Conservation (phyloP, 371 early-diverging fungal genomes). For the Lichtheimia corymbifera region DNA sequence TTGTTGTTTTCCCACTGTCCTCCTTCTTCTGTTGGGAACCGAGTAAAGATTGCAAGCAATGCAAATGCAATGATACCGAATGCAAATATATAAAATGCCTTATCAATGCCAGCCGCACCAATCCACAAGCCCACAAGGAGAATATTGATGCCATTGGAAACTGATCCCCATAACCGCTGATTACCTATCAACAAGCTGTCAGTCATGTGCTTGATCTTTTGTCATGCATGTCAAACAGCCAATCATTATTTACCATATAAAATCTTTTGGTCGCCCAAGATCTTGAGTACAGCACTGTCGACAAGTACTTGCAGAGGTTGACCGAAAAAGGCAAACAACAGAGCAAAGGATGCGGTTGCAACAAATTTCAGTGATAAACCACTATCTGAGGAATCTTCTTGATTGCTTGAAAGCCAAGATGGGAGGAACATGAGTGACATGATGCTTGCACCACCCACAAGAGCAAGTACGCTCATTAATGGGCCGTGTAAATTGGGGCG, state of each 20-base stretch:
- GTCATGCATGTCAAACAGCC: background rate
- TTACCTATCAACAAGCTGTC: slow-evolving; percentile 22
- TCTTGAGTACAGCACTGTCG: slow-evolving; percentile 45
- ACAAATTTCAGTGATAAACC: slow-evolving; percentile 11
- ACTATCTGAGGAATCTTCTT: background rate
- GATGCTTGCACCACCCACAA: slow-evolving; percentile 36
- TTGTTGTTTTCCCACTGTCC: slow-evolving; percentile 5
- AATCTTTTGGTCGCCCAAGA: slow-evolving; percentile 39
- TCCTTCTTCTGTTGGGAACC: slow-evolving; percentile 4
- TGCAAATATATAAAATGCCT: slow-evolving; percentile 47
- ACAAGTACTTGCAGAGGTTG: slow-evolving; percentile 37
- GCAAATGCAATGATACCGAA: slow-evolving; percentile 22
- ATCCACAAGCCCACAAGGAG: slow-evolving; percentile 39
- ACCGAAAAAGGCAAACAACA: slow-evolving; percentile 45
- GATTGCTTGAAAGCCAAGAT: slow-evolving; percentile 2
- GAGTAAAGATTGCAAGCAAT: slow-evolving; percentile 16
- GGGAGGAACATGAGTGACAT: slow-evolving; percentile 34
- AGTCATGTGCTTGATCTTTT: slow-evolving; percentile 4
- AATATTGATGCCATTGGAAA: slow-evolving; percentile 39
- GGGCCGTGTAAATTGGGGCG: slow-evolving; percentile 34
- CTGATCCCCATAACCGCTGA: slow-evolving; percentile 48
- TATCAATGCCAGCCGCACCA: slow-evolving; percentile 25
- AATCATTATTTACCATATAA: slow-evolving; percentile 35
- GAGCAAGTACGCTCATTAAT: slow-evolving; percentile 31
- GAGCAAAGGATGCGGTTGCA: slow-evolving; percentile 23